These are phyloP conservation scores for Sphaerosporella brunnea DNA, from an alignment of 495 filamentous ascomycete species.

Conservation along the genomic window DNA sequence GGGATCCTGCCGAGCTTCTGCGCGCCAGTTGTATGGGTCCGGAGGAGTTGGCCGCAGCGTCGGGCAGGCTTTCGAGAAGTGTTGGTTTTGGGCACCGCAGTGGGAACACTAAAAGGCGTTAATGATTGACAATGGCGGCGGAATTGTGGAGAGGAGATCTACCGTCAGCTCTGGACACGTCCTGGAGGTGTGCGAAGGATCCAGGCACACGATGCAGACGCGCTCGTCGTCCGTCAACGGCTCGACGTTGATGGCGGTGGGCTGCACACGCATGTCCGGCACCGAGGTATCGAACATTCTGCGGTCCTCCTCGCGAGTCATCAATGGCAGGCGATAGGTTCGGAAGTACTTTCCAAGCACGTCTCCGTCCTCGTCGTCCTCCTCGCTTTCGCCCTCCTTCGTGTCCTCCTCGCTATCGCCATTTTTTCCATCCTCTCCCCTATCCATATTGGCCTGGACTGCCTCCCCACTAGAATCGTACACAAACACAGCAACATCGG, in stretches of 20 bases:
- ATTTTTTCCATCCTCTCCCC: no score
- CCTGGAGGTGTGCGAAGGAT: slow-evolving; percentile 9
- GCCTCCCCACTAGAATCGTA: no score
- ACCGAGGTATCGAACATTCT: slow-evolving; percentile 9
- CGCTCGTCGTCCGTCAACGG: neutral
- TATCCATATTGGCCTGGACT: no score
- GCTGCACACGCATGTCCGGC: neutral
- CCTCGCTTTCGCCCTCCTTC: slow-evolving; percentile 1
- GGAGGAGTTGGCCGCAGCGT: neutral
- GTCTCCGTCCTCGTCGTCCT: slow-evolving; percentile 7
- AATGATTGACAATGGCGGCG: neutral
- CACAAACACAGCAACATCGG: no score
- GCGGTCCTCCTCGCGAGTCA: slow-evolving; percentile 15
- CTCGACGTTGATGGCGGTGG: neutral
- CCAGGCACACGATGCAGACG: slow-evolving; percentile 16
- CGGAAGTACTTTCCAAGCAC: slow-evolving; percentile 20
- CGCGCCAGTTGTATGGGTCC: slow-evolving; percentile 13
- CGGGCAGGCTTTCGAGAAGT: slow-evolving; percentile 24
- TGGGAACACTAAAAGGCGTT: slow-evolving; percentile 15
- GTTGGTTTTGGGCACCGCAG: slow-evolving; percentile 18
- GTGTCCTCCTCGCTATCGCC: slow-evolving; percentile 3
- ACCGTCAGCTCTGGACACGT: slow-evolving; percentile 17
- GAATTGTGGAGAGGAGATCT: neutral
- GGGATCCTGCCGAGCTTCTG: slow-evolving; percentile 8
- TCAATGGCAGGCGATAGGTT: slow-evolving; percentile 9